Percentiles rank a stretch among this genome's conserved stretches.
Conservation (phyloP, 352 stramenopile genomes). For the Phytophthora sojae region DNA sequence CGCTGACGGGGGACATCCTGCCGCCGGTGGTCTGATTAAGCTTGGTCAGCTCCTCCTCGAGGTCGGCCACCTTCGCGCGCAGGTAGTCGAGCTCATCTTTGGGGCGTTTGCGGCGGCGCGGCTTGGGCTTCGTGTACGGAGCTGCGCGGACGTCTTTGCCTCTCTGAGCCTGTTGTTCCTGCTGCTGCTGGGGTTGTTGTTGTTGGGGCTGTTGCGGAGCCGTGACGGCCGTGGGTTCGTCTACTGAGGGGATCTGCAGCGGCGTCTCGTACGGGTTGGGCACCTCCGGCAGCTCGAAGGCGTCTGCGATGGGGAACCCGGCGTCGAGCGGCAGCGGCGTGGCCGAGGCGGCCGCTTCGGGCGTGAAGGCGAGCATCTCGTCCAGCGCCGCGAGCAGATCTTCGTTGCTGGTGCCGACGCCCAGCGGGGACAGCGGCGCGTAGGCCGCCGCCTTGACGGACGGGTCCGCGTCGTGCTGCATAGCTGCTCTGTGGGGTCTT, state of each 20-base stretch:
- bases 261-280: slow-evolving; percentile 27
- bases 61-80: slow-evolving; percentile 32
- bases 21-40: slow-evolving; percentile 20
- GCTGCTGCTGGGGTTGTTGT: slow-evolving; percentile 2
- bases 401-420: slow-evolving; percentile 15
- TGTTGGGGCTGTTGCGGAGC: too few species aligned
- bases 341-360: slow-evolving; percentile 1
- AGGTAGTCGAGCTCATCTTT: slow-evolving; percentile 54
- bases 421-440: slow-evolving; percentile 28
- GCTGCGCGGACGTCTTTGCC: slow-evolving; percentile 25
- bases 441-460: slow-evolving; percentile 5
- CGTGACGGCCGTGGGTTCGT: too few species aligned
- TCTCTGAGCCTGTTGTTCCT: slow-evolving; percentile 1
- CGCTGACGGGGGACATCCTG: slow-evolving; percentile 19
- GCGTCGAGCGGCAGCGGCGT: slow-evolving; percentile 18
- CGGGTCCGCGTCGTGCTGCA: background rate
- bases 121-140: slow-evolving; percentile 31
- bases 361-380: slow-evolving; percentile 35
- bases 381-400: slow-evolving; percentile 38
- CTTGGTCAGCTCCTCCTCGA: slow-evolving; percentile 38
- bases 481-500: background rate
- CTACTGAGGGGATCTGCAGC: background rate
- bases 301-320: slow-evolving; percentile 16
- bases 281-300: slow-evolving; percentile 29
- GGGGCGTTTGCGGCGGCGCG: slow-evolving; percentile 37